These are phyloP conservation scores for Polytrichum formosum DNA, from an alignment of 225 moss, liverwort and hornwort species.

Conservation along the genomic window DNA sequence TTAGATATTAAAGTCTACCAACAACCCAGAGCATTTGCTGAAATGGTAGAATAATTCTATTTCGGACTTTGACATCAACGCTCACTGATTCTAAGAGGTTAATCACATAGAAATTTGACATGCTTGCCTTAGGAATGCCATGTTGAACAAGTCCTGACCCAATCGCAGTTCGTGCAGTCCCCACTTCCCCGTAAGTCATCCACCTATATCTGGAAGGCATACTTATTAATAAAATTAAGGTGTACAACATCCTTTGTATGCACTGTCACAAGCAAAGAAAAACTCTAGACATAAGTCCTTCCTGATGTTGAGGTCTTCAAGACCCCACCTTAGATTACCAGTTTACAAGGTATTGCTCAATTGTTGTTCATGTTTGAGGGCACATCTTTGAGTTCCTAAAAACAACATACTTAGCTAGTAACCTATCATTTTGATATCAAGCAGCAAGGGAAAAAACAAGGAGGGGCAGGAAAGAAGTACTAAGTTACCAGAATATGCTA, in stretches of 20 bases:
- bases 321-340: neutral
- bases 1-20: no score
- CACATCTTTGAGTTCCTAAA: no score
- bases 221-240: neutral
- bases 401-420: no score
- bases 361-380: no score
- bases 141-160: constrained; percentile 76
- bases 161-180: constrained; percentile 64
- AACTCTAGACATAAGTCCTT: neutral
- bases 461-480: neutral
- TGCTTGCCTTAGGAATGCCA: constrained; percentile 63
- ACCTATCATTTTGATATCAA: no score
- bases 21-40: no score
- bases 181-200: constrained; percentile 93
- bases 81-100: neutral
- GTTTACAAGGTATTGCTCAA: no score
- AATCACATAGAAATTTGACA: neutral
- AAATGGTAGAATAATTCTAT: no score
- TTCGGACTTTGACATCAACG: no score
- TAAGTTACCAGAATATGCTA: neutral
- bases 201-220: constrained; percentile 60
- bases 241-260: no score
- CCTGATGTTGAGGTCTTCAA: neutral
- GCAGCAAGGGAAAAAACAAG: neutral
- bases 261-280: neutral